phyloP scores from a whole-genome alignment of 163 green algal genomes.

The Volvox carteri region DNA sequence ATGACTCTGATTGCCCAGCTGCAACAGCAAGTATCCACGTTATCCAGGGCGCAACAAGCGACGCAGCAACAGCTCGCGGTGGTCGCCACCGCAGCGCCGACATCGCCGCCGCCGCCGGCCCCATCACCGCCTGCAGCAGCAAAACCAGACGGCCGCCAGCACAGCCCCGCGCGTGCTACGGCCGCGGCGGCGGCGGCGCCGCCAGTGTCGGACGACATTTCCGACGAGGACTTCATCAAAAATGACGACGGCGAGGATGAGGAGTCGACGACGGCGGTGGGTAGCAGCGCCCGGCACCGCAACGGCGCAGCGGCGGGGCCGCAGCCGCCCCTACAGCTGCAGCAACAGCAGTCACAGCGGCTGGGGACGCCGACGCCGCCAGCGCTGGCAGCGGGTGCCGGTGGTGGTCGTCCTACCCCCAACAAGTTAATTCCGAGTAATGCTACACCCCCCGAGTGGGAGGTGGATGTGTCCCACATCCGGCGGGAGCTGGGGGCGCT shows the following conservation, averaged over 20 bases:
- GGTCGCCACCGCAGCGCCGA: background rate
- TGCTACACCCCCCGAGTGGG: slow-evolving; percentile 7
- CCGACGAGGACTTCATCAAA: slow-evolving; percentile 50
- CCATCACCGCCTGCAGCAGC: background rate
- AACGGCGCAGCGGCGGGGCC: background rate
- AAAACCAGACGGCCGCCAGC: background rate
- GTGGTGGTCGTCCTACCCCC: background rate
- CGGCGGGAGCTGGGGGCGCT: slow-evolving; percentile 37
- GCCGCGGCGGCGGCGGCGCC: background rate
- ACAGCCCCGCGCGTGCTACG: background rate
- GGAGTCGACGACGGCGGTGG: background rate
- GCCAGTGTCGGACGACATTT: slow-evolving; percentile 17
- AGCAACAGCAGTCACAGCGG: background rate
- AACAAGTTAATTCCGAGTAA: slow-evolving; percentile 17
- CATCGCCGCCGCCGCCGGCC: background rate
- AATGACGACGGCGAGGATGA: slow-evolving; percentile 28
- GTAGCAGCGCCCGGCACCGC: background rate
- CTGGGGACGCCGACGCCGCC: background rate
- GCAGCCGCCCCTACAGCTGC: background rate
- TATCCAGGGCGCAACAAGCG: slow-evolving; percentile 5
- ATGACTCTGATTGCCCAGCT: slow-evolving; percentile 28
- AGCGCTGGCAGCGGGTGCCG: background rate
- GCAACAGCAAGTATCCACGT: slow-evolving; percentile 32
- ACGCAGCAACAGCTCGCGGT: slow-evolving; percentile 7
- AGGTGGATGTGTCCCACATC: slow-evolving; percentile 38